phyloP scores from a whole-genome alignment of 257 asterid species.

The Solanum sejunctum region DNA sequence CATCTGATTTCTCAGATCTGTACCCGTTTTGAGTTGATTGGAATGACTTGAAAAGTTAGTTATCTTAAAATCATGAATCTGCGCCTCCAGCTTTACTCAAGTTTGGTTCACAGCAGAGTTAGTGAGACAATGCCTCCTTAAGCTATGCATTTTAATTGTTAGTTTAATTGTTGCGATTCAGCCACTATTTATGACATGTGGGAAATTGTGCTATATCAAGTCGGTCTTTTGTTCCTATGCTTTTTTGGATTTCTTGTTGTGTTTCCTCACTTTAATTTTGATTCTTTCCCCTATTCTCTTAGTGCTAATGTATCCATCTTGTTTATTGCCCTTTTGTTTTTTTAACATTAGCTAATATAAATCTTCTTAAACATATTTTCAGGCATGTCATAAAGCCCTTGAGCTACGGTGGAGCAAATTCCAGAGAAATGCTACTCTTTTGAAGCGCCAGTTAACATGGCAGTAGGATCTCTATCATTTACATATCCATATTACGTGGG shows the following conservation, averaged over 20 bases:
- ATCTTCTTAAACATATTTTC: constrained; percentile 3
- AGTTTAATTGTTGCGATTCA: neutral
- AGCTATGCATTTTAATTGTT: neutral
- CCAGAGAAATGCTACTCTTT: constrained; percentile 52
- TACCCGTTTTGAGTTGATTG: neutral
- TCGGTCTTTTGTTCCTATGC: neutral
- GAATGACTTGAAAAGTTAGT: neutral
- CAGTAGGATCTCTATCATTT: constrained; percentile 44
- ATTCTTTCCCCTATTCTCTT: neutral
- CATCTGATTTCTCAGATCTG: neutral
- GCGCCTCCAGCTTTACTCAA: neutral
- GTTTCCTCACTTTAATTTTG: neutral
- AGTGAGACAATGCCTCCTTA: neutral
- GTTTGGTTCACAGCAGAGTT: neutral
- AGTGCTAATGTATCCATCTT: neutral
- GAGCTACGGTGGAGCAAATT: constrained; percentile 48
- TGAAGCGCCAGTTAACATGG: constrained; percentile 84
- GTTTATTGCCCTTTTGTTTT: neutral
- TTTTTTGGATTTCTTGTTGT: neutral
- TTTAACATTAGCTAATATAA: neutral
- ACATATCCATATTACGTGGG: neutral
- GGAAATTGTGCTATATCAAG: neutral
- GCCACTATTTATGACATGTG: neutral
- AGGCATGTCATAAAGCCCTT: constrained; percentile 66
- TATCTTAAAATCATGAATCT: neutral